These are phyloP conservation scores for Lepidium aucheri DNA, from an alignment of 345 rosid genomes.

Conservation along the genomic window DNA sequence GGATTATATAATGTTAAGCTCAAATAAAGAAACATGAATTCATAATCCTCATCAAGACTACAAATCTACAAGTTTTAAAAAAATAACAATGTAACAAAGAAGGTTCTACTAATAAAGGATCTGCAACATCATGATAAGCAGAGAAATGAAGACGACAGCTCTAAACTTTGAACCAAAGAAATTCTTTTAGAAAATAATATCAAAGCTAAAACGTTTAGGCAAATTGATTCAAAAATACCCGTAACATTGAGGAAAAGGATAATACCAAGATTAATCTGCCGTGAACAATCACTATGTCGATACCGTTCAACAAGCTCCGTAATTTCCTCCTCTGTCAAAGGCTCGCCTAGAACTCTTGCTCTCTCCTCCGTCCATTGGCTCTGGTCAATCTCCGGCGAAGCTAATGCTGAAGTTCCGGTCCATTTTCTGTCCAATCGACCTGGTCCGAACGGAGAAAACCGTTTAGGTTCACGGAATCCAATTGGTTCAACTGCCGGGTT, in stretches of 20 bases:
- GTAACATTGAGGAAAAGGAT: not conserved
- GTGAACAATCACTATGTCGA: constrained; percentile 66
- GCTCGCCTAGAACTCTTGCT: constrained; percentile 44
- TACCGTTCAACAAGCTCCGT: constrained; percentile 70
- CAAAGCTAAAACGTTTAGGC: not conserved
- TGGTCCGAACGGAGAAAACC: constrained; percentile 90
- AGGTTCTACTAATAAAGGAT: not conserved
- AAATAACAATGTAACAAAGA: not conserved
- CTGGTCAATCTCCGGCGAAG: constrained; percentile 26
- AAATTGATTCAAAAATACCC: not conserved
- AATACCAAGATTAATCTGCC: constrained; percentile 81
- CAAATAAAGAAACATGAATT: not conserved
- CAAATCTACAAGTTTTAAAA: not conserved
- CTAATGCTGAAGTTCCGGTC: constrained; percentile 73
- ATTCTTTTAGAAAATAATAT: not conserved
- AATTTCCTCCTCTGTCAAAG: constrained; percentile 60
- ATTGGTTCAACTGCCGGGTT: constrained; percentile 49
- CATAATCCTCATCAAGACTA: not conserved
- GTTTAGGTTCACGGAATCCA: constrained; percentile 78
- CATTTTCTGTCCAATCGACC: constrained; percentile 71
- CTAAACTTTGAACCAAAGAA: not conserved
- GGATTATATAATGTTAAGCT: not conserved
- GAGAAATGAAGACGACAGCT: not conserved
- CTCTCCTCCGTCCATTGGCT: constrained; percentile 40
- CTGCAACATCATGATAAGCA: not conserved